phyloP scores from a whole-genome alignment of 495 filamentous ascomycete genomes.

The Talaromyces borbonicus region DNA sequence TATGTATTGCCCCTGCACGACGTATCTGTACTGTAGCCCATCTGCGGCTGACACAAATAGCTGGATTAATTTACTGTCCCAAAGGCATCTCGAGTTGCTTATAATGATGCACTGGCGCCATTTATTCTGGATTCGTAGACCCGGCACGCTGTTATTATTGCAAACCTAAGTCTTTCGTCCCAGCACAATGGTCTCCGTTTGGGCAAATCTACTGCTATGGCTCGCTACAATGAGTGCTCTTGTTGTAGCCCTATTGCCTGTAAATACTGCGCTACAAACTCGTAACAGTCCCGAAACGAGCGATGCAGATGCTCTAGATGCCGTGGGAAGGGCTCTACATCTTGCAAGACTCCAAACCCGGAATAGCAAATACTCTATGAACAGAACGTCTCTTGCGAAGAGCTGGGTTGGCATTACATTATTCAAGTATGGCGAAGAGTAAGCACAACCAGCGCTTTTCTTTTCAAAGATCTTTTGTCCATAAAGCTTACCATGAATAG shows the following conservation, averaged over 20 bases:
- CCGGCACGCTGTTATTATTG: neutral
- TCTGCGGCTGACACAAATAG: neutral
- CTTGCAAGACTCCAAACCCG: constrained; percentile 7
- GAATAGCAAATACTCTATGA: constrained; percentile 18
- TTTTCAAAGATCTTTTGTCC: neutral
- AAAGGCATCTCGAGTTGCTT: neutral
- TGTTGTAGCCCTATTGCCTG: neutral
- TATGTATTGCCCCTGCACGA: neutral
- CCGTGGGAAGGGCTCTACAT: constrained; percentile 9
- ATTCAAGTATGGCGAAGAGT: constrained; percentile 11
- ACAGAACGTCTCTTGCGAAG: constrained; percentile 26
- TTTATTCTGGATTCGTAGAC: neutral
- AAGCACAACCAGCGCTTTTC: neutral
- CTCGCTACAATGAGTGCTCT: neutral
- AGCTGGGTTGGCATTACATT: constrained; percentile 29
- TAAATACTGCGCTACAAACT: constrained; percentile 9
- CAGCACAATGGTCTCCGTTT: neutral
- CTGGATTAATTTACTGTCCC: neutral
- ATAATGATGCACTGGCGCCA: neutral
- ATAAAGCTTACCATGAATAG: neutral
- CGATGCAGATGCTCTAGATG: constrained; percentile 11
- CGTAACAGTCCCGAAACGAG: constrained; percentile 11
- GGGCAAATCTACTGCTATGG: neutral
- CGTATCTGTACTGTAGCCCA: neutral
- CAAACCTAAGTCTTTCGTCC: neutral